Base-by-base conservation (phyloP, 1,284 basidiomycete species). In the Limonomyces culmigenus region DNA sequence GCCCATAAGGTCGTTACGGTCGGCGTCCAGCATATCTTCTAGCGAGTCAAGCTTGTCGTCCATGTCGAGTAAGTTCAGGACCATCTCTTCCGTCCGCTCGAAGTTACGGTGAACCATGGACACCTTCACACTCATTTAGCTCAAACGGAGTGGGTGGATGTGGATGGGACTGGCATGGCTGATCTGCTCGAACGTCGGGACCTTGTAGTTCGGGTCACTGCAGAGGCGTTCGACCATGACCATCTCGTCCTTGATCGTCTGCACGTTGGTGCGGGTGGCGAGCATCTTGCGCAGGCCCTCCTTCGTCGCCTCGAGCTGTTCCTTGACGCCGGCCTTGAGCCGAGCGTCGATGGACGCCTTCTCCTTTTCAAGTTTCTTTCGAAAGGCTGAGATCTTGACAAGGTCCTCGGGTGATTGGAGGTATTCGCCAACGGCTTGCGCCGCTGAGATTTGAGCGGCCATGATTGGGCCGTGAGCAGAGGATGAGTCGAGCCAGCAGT, bases 81-180 rank as follows among this genome's bases (percentile, higher is more conserved):
- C 84, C 74, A 95, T 95, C 45, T 91, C 88, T 49, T 92, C 84
- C 3, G 92, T 96, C 44, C 87, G 85, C 39, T 88, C 77, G 50
- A 98, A 92, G 51, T 95, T 92, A 11, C 92, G 71, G 52, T 98
- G 93, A 1, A 97, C 85, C 60, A 84, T 78, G 14, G 93, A 97
- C 4, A 97, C 88, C 83, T 92, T 39, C 36, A 17, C 13, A 27
- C 25, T 8, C n/a, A 27, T 27, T 27, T 8, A 8, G 25, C n/a
- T n/a, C 8, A n/a, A 27, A n/a, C 8, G 25, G 10, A 27, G 25
- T n/a, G n/a, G n/a, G n/a, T 27, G 25, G 25, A 8, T 8, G 25
- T 8, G 10, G 18, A 36, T 34, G 29, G 12, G 15, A 63, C 80
- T 42, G 45, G 91, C 87, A 54, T 87, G 67, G 48, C 81, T 84